These are phyloP conservation scores for Hypomyces perniciosus DNA, from an alignment of 2,329 filamentous ascomycete genomes.

Conservation along the genomic window DNA sequence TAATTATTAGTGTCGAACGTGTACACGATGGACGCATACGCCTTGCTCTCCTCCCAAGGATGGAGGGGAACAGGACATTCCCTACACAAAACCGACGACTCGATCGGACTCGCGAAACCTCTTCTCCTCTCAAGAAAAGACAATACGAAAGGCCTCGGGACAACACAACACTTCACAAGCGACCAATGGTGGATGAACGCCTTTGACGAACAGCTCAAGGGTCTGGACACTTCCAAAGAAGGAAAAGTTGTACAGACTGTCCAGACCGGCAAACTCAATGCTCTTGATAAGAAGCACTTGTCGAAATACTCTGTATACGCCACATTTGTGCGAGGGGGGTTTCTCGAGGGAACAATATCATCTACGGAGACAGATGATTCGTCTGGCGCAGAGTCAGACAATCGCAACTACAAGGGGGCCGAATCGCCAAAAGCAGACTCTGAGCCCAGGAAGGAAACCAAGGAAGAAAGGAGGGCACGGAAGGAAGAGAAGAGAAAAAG, in stretches of 20 bases:
- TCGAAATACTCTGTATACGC: slow-evolving; percentile 66
- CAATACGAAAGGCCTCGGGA: slow-evolving; percentile 74
- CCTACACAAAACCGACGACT: slow-evolving; percentile 67
- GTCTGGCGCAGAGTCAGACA: slow-evolving; percentile 20
- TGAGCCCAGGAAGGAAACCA: slow-evolving; percentile 23
- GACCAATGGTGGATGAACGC: slow-evolving; percentile 98
- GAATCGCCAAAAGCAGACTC: slow-evolving; percentile 5
- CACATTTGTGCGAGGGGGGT: slow-evolving; percentile 77
- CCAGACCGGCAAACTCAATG: slow-evolving; percentile 48
- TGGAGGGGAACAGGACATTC: slow-evolving; percentile 88
- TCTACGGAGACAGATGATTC: slow-evolving; percentile 21
- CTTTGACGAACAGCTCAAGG: slow-evolving; percentile 84
- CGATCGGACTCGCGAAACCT: slow-evolving; percentile 73
- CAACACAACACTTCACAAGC: slow-evolving; percentile 59
- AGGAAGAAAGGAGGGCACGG: slow-evolving; percentile 13
- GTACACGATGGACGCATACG: slow-evolving; percentile 69
- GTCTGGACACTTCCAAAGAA: slow-evolving; percentile 59
- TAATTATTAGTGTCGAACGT: too few relatives aligned
- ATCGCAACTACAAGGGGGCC: slow-evolving; percentile 27
- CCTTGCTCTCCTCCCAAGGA: slow-evolving; percentile 77
- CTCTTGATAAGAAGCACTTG: slow-evolving; percentile 46
- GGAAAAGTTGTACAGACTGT: slow-evolving; percentile 53
- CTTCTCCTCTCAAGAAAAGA: slow-evolving; percentile 77
- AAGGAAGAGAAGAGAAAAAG: slow-evolving; percentile 23
- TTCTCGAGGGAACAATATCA: slow-evolving; percentile 64